Evolutionary conservation across 1,139 yeast genomes (phyloP).

Genomic region (Diutina scorzettiae): DNA sequence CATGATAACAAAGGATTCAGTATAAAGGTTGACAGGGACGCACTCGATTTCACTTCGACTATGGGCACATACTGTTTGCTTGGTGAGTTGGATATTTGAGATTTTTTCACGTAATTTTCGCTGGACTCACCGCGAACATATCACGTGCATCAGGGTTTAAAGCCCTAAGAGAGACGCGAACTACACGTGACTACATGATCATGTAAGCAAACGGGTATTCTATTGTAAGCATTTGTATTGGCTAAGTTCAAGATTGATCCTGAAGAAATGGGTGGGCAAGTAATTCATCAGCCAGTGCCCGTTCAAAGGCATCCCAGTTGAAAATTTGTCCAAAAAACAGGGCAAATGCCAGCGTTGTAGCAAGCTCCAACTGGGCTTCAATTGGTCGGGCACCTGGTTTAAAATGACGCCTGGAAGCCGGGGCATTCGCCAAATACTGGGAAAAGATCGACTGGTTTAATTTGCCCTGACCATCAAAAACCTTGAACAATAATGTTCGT

Average conservation of each 20-base stretch:
- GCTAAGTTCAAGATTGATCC: too few species aligned
- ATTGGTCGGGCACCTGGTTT: neutral
- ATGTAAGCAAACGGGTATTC: too few species aligned
- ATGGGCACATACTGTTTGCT: conserved; percentile 1
- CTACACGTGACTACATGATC: neutral
- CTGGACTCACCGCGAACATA: neutral
- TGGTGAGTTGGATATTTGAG: conserved; percentile 1
- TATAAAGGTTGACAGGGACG: neutral
- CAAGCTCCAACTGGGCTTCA: neutral
- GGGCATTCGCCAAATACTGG: conserved; percentile 4
- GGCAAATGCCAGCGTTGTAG: neutral
- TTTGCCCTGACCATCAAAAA: conserved; percentile 3
- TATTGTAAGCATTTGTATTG: too few species aligned
- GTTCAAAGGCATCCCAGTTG: neutral
- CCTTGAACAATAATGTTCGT: neutral
- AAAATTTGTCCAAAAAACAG: neutral
- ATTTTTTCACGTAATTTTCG: neutral
- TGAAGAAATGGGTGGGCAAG: neutral
- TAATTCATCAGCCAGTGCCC: neutral
- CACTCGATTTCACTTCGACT: neutral
- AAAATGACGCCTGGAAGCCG: neutral
- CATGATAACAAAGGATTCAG: neutral
- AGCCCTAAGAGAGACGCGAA: neutral
- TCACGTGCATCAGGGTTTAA: neutral
- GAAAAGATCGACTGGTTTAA: neutral